A percentile compares a stretch with the other conserved stretches of the same genome.
phyloP scores from a whole-genome alignment of 805 yeast genomes.

The Jamesozyma piceae region DNA sequence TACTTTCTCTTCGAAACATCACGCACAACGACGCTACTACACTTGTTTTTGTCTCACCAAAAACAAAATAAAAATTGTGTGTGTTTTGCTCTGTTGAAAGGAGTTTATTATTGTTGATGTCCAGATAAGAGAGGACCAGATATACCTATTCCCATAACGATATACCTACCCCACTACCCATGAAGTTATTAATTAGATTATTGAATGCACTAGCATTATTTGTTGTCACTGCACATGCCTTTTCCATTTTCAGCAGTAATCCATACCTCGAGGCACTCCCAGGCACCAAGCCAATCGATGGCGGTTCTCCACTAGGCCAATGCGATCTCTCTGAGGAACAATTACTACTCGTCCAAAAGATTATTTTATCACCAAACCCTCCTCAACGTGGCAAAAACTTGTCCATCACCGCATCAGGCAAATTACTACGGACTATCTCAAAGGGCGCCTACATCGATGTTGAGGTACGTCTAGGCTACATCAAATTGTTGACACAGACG shows the following conservation, averaged over 20 bases:
- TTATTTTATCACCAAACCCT: constrained; percentile 73
- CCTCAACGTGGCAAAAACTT: constrained; percentile 80
- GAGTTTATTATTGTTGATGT: no score
- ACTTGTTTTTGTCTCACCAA: no score
- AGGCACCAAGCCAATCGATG: constrained; percentile 62
- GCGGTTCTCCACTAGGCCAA: constrained; percentile 72
- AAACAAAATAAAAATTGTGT: no score
- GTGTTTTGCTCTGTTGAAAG: no score
- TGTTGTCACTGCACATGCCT: no score
- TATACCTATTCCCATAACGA: no score
- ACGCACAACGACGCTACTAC: no score
- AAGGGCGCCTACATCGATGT: constrained; percentile 94
- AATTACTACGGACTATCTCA: constrained; percentile 41
- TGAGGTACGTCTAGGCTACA: constrained; percentile 86
- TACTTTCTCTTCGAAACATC: no score
- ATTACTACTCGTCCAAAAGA: constrained; percentile 48
- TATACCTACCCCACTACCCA: no score
- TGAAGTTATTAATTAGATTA: no score
- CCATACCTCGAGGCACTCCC: constrained; percentile 4
- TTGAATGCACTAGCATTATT: no score
- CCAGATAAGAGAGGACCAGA: no score
- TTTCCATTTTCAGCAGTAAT: not conserved
- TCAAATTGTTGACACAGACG: constrained; percentile 79
- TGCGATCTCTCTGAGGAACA: constrained; percentile 66
- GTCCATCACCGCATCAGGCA: constrained; percentile 70